Conservation (phyloP, 495 filamentous ascomycete species). For the Penicillium mononematosum region DNA sequence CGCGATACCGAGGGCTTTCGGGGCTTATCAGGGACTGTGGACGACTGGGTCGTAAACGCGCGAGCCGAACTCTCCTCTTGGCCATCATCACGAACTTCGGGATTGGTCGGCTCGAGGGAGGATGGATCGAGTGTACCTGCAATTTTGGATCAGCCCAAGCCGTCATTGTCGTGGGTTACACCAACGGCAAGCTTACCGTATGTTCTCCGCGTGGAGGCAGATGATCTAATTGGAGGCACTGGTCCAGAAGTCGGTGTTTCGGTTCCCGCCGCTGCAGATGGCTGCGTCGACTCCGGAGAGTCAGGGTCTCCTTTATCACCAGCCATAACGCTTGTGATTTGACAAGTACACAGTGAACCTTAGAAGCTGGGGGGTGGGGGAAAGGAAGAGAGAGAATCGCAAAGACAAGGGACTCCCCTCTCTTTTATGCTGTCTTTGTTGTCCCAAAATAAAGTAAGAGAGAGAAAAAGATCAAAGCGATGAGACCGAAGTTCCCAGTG, state of each 20-base stretch:
- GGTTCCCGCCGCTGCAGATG: slow-evolving; percentile 1
- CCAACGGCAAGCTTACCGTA: slow-evolving; percentile 33
- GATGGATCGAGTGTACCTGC: slow-evolving; percentile 40
- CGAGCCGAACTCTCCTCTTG: slow-evolving; percentile 35
- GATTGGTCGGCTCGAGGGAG: slow-evolving; percentile 23
- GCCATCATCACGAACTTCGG: slow-evolving; percentile 35
- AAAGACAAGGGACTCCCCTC: not conserved
- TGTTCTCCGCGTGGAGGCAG: slow-evolving; percentile 30
- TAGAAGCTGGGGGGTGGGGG: not conserved
- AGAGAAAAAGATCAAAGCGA: slow-evolving; percentile 10
- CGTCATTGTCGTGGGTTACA: slow-evolving; percentile 19
- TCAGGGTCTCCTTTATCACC: slow-evolving; percentile 21
- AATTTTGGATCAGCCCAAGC: slow-evolving; percentile 15
- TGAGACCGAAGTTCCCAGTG: not conserved
- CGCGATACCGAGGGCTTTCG: slow-evolving; percentile 71
- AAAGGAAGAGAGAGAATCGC: not conserved
- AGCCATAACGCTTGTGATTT: slow-evolving; percentile 19
- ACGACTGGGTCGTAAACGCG: slow-evolving; percentile 45
- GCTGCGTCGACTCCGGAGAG: slow-evolving; percentile 15
- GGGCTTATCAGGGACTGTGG: slow-evolving; percentile 58
- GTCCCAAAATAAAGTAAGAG: not conserved
- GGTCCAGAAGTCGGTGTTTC: slow-evolving; percentile 6
- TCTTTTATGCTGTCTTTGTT: slow-evolving; percentile 5
- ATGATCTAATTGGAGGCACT: slow-evolving; percentile 21
- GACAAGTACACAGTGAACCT: slow-evolving; percentile 7